Base-by-base conservation (phyloP, 2,329 filamentous ascomycete genomes). In the Clonostachys solani region DNA sequence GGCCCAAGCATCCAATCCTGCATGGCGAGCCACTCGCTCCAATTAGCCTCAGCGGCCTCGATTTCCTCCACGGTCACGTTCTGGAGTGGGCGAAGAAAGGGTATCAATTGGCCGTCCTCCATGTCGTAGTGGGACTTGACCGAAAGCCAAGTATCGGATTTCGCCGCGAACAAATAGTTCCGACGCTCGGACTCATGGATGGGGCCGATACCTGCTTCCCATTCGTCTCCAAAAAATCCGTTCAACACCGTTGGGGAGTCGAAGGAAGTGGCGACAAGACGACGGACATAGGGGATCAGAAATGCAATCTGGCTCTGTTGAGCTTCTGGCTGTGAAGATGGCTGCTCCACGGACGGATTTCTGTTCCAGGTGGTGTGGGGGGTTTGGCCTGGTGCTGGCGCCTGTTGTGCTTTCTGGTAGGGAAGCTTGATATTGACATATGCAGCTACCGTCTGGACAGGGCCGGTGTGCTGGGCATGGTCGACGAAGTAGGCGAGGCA, bases 1-100 rank as follows among this genome's bases (percentile, higher is more conserved):
- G 89, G 87, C 3, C 92, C 92, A n/a, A 96, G 73, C 91, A 96
- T 95, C 92, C 92, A 97, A 65, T 96, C 92, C 66, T 96, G 90
- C 89, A 96, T 95, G 12, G 89, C 89, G 33, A 96, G 72, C 92
- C 92, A 97, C 59, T 92, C 86, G 62, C 90, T 95, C 94, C 94
- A 99, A 50, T 78, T 84, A 51, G 80, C 78, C 69, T 97, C 92
- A 0, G 92, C 92, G 13, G 74, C 80, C 52, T 88, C 80, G 51
- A 97, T 89, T 69, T 97, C 94, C 18, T 82, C 80, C 59, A 92
- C 83, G 8, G 82, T 80, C 1, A 87, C 83, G 47, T 84, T 81
- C 57, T 87, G 84, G n/a, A 96, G 71, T 5, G 92, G 91, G 54
- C 84, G 84, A 56, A 97, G 71, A 62, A 95, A 97, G 1, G 94